A percentile compares a stretch with the other conserved stretches of the same genome.
Conservation (phyloP, 164 flowering plant genomes). For the Saururus chinensis region DNA sequence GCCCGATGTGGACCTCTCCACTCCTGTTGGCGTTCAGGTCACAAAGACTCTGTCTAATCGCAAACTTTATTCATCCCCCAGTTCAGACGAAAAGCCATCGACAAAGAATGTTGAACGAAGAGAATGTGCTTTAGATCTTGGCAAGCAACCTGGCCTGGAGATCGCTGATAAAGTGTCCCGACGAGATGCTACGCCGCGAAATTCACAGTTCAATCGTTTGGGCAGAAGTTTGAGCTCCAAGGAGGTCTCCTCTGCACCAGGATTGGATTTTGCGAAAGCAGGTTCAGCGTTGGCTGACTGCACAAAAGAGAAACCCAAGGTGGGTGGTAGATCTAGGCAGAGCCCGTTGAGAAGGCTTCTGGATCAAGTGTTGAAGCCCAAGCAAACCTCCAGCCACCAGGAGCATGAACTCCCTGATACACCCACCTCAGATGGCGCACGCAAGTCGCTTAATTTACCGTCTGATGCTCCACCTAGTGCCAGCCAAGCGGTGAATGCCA, state of each 20-base stretch:
- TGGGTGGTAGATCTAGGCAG: slow-evolving; percentile 35
- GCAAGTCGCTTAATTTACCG: slow-evolving; percentile 7
- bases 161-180: slow-evolving; percentile 1
- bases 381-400: slow-evolving; percentile 2
- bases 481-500: slow-evolving; percentile 15
- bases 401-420: slow-evolving; percentile 8
- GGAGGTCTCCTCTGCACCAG: slow-evolving; percentile 33
- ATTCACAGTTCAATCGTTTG: slow-evolving; percentile 35
- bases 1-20: slow-evolving; percentile 7
- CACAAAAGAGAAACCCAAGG: slow-evolving; percentile 18
- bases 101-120: neutral
- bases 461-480: neutral
- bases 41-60: slow-evolving; percentile 15
- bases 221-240: slow-evolving; percentile 63
- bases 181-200: slow-evolving; percentile 40
- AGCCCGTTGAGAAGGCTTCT: slow-evolving; percentile 79
- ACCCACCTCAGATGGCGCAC: slow-evolving; percentile 3
- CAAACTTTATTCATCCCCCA: slow-evolving; percentile 2
- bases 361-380: slow-evolving; percentile 56
- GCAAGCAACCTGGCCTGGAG: slow-evolving; percentile 11
- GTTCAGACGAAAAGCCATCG: slow-evolving; percentile 5
- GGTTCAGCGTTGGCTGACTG: slow-evolving; percentile 16
- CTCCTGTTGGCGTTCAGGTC: slow-evolving; percentile 3
- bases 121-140: neutral
- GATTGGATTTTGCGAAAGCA: slow-evolving; percentile 34